Evolutionary conservation across 805 yeast genomes (phyloP), one percentile per base, ranked within the genome.

Genomic region (Zygosaccharomyces siamensis): DNA sequence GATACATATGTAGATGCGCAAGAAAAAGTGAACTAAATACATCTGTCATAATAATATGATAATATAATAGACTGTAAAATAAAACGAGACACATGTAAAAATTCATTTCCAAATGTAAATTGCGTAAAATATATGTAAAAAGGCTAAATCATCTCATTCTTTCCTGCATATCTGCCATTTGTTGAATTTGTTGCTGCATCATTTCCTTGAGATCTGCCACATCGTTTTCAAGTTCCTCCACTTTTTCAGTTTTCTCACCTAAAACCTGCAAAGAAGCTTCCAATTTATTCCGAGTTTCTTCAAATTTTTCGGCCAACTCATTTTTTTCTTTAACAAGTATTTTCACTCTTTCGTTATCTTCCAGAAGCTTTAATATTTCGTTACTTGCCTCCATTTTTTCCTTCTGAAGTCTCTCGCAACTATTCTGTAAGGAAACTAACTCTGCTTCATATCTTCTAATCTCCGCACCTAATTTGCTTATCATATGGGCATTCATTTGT

Each of bases 211-310:
- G 73, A 67, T 93, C 99, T 4, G 73, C 76, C 14, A 93, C 92
- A 61, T 93, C 99, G 6, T 95, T 96, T 55, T 75, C 77, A 40
- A 93, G 73, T 66, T 93, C 99, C 48, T 82, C 86, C 4, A 87
- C 92, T 53, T 73, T 76, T 63, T 95, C 99, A 5, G 88, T 76
- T 63, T 89, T 89, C 62, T 90, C 97, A 5, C 96, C 96, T 12
- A 92, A 72, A 49, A 86, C 62, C 56, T 81, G 86, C n/a, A 65
- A 52, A 40, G 89, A 68, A 43, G 86, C 77, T 5, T 84, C 78
- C 47, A 76, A 74, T 46, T 69, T 68, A 18, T 64, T 59, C 14
- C 71, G 73, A 39, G 80, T 51, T 21, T 68, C 72, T 0, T 61
- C 63, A 0, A 79, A 61, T 26, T 60, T 55, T 7, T 49, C 43